phyloP scores from a whole-genome alignment of 345 rosid genomes.

The Arabis hirsuta region DNA sequence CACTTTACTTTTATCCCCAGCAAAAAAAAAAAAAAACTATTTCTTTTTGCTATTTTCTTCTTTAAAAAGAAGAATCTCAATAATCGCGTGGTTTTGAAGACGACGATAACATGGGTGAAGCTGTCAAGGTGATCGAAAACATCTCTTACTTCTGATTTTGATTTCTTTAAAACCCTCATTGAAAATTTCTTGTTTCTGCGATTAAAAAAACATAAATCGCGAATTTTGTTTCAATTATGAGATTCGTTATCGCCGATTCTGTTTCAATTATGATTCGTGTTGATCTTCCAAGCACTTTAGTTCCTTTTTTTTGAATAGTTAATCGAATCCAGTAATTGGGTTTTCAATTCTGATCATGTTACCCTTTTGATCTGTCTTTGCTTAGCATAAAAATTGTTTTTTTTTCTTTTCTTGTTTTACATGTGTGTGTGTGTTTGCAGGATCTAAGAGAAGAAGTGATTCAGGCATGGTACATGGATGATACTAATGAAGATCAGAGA shows the following conservation, averaged over 20 bases:
- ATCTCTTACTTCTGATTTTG: background rate
- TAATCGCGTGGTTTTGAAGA: constrained; percentile 12
- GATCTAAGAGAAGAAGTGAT: constrained; percentile 69
- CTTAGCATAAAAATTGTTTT: constrained; percentile 29
- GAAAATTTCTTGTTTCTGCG: background rate
- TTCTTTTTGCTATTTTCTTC: background rate
- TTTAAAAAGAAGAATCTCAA: background rate
- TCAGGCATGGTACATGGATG: constrained; percentile 96
- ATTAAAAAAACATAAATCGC: background rate
- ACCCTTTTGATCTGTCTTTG: background rate
- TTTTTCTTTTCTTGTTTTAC: background rate
- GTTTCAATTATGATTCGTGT: too few relatives aligned
- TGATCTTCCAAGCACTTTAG: too few relatives aligned
- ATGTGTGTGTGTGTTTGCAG: background rate
- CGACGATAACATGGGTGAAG: constrained; percentile 13
- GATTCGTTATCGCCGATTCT: too few relatives aligned
- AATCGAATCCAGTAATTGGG: background rate
- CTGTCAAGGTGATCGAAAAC: background rate
- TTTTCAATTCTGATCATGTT: background rate
- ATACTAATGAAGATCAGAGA: constrained; percentile 81
- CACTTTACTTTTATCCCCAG: background rate
- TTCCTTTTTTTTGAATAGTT: background rate
- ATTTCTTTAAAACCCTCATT: background rate
- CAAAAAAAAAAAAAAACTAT: background rate
- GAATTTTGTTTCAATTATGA: too few relatives aligned